A percentile compares a stretch with the other conserved stretches of the same genome.
Evolutionary conservation across 306 rosid species (phyloP).

Genomic region (Prunus mongolica): DNA sequence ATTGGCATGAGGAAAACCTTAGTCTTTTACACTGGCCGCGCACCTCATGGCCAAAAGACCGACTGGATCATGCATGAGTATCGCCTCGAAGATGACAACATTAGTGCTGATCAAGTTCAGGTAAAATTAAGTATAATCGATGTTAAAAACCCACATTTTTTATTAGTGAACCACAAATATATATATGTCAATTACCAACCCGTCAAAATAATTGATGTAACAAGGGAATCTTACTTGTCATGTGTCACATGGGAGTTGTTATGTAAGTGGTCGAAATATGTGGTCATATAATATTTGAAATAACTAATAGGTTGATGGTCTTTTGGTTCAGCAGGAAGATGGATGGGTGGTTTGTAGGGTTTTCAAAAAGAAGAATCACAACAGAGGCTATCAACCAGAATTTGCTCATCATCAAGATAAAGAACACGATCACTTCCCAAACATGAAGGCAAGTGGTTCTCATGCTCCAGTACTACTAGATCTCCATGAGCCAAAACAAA

Average conservation of each 20-base stretch:
- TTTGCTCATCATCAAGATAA: conserved; percentile 37
- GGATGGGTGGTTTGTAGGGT: conserved; percentile 99
- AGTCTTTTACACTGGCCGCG: conserved; percentile 97
- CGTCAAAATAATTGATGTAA: background rate
- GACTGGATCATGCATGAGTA: conserved; percentile 99
- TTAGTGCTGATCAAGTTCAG: conserved; percentile 46
- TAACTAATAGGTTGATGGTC: background rate
- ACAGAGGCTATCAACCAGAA: conserved; percentile 55
- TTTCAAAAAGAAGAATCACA: conserved; percentile 75
- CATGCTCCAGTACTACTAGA: conserved; percentile 25
- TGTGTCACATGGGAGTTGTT: background rate
- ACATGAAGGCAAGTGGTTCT: conserved; percentile 45
- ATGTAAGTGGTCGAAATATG: too few relatives aligned
- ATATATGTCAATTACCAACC: background rate
- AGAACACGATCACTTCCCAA: conserved; percentile 1
- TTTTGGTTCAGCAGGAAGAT: conserved; percentile 59
- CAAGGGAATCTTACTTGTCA: background rate
- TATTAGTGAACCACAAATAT: background rate
- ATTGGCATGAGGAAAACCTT: conserved; percentile 98
- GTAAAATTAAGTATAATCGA: conserved; percentile 16
- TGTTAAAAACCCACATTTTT: background rate
- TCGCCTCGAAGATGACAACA: conserved; percentile 76
- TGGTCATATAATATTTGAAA: background rate
- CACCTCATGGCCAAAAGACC: conserved; percentile 95
- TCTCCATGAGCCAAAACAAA: conserved; percentile 35